A percentile compares a stretch with the other conserved stretches of the same genome.
Evolutionary conservation across 164 flowering plant genomes (phyloP).

Genomic region (Platanus orientalis): DNA sequence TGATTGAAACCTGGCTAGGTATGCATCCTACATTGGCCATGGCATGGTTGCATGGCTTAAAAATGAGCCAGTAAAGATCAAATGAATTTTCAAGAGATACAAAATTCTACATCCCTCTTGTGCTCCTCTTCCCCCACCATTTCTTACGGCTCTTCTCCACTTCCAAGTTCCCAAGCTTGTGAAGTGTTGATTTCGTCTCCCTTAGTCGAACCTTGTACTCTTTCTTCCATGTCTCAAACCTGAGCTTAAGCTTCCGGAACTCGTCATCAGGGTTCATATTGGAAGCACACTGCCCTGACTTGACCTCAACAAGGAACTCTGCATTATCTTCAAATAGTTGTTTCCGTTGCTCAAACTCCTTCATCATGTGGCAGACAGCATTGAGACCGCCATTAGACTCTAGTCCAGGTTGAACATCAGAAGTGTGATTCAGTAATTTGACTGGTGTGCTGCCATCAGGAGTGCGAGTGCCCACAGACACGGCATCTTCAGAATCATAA

Average conservation of each 20-base stretch:
- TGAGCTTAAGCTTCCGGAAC: constrained; percentile 51
- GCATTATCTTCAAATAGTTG: constrained; percentile 70
- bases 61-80: background rate
- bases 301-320: constrained; percentile 41
- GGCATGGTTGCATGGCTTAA: background rate
- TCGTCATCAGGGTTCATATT: constrained; percentile 44
- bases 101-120: constrained; percentile 13
- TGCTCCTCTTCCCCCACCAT: constrained; percentile 71
- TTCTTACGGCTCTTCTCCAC: constrained; percentile 38
- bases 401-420: constrained; percentile 25
- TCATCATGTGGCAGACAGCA: constrained; percentile 38
- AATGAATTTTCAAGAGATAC: background rate
- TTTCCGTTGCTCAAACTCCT: constrained; percentile 67
- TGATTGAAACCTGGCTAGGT: background rate
- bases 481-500: constrained; percentile 63
- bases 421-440: constrained; percentile 20
- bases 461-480: constrained; percentile 48
- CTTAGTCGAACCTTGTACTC: constrained; percentile 61
- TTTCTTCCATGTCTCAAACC: constrained; percentile 77
- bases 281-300: constrained; percentile 30
- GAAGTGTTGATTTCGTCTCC: constrained; percentile 53
- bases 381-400: constrained; percentile 35
- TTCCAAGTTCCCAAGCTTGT: constrained; percentile 50
- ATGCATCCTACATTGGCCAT: background rate
- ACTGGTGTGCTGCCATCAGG: constrained; percentile 54